Percentiles rank a stretch among this genome's conserved stretches.
phyloP scores from a whole-genome alignment of 2,329 filamentous ascomycete genomes.

The Colletotrichum falcatum region DNA sequence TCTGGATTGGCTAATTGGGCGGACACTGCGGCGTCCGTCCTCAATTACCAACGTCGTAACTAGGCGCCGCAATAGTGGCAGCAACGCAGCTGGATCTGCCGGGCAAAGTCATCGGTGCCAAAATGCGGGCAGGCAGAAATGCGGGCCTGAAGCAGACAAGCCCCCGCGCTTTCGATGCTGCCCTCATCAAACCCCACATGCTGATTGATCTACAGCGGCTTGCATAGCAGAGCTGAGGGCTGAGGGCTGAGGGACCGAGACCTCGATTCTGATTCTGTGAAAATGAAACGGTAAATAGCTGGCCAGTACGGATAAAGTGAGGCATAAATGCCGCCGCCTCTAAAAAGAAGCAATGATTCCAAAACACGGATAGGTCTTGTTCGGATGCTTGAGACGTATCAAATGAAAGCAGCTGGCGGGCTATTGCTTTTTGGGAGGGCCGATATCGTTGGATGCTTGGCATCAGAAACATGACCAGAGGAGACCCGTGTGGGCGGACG shows the following conservation, averaged over 20 bases:
- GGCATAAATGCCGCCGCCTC: not conserved
- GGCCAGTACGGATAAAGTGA: slow-evolving; percentile 6
- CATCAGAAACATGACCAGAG: slow-evolving; percentile 2
- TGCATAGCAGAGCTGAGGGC: slow-evolving; percentile 17
- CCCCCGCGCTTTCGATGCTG: not conserved
- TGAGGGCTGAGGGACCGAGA: slow-evolving; percentile 1
- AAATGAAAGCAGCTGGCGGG: not conserved
- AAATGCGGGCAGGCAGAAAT: not conserved
- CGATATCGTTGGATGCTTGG: not conserved
- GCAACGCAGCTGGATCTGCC: not conserved
- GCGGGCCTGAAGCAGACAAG: not conserved
- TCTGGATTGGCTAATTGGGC: not conserved
- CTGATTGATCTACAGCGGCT: slow-evolving; percentile 38
- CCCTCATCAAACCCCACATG: slow-evolving; percentile 16
- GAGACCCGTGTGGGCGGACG: slow-evolving; percentile 8
- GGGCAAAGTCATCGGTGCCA: not conserved
- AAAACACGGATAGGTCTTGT: not conserved
- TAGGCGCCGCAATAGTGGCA: too few species aligned
- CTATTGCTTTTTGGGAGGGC: not conserved
- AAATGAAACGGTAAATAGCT: not conserved
- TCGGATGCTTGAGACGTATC: slow-evolving; percentile 1
- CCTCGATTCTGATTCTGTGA: not conserved
- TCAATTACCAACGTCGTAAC: not conserved
- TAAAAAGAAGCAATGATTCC: slow-evolving; percentile 27
- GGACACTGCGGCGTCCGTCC: not conserved